Base-by-base conservation (phyloP, 768 basidiomycete genomes). In the Rhodotorula paludigena region DNA sequence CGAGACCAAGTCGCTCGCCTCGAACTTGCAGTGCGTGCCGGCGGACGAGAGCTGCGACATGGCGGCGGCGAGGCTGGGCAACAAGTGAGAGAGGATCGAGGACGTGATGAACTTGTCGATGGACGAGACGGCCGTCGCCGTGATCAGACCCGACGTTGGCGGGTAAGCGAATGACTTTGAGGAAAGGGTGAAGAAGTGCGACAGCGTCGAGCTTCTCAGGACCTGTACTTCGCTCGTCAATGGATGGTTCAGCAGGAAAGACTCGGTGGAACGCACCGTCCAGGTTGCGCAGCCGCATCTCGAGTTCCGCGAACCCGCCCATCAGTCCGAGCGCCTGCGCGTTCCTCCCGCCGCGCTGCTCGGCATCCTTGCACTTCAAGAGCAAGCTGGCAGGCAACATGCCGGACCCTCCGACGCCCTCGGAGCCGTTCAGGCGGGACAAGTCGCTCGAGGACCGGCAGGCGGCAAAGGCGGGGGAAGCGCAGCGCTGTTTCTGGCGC, bases 401-500 rank as follows among this genome's bases (percentile, higher is more conserved):
- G 44, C 57, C 52, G 15, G 52, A 38, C 5, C 42, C 57, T 25
- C 57, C 57, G 23, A 41, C 57, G 21, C 39, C 54, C 8, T 55
- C 7, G 7, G 54, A 55, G 35, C 54, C 48, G 39, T 41, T 64
- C 16, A 52, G 30, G 9, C 67, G 51, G 47, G 30, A 41, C 30
- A 68, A 33, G 21, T 61, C 33, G 52, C 58, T 15, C 32, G 53
- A 49, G 58, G 61, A 67, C 12, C 59, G 44, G 45, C 73, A 76
- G 33, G 62, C 59, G 14, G 73, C 68, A 21, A 71, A 75, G 9
- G 76, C 74, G 0, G 71, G 58, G 6, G 76, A 84, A 25, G 93
- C 89, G 94, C 94, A 97, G 51, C 96, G 85, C 53, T 93, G 92
- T 80, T 98, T 98, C 82, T 92, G 90, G 78, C 94, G 89, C 93